Evolutionary conservation across 2,329 filamentous ascomycete genomes (phyloP).

Genomic region (Gnomoniopsis smithogilvyi): DNA sequence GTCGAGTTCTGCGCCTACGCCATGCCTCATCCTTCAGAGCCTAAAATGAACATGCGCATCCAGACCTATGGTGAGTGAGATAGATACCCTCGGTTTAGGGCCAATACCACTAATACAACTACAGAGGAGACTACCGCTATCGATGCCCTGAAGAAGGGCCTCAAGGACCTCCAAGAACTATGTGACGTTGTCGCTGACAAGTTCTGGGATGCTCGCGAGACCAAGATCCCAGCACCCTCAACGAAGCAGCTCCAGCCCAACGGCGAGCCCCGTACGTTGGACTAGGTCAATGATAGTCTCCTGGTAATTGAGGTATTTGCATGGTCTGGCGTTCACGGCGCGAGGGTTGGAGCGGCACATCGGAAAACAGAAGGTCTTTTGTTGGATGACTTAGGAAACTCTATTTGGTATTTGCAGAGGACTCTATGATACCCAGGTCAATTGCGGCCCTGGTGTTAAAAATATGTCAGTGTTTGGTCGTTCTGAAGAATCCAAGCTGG

Average conservation of each 20-base stretch:
- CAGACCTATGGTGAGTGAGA: conserved; percentile 84
- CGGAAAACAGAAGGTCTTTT: conserved; percentile 26
- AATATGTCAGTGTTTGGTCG: conserved; percentile 20
- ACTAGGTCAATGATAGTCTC: not conserved
- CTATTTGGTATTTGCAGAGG: conserved; percentile 31
- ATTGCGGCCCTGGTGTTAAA: conserved; percentile 49
- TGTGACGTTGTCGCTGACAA: conserved; percentile 94
- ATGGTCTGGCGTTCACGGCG: conserved; percentile 19
- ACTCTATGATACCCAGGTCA: conserved; percentile 34
- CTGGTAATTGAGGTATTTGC: not conserved
- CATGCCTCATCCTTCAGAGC: conserved; percentile 93
- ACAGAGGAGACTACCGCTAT: conserved; percentile 76
- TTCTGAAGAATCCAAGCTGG: not conserved
- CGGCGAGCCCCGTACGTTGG: conserved; percentile 15
- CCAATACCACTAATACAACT: not conserved
- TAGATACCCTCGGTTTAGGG: not conserved
- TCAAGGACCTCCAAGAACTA: conserved; percentile 83
- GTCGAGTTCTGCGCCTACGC: conserved; percentile 99
- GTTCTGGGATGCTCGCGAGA: conserved; percentile 67
- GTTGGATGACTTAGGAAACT: conserved; percentile 24
- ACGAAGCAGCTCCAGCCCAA: conserved; percentile 17
- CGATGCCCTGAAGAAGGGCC: conserved; percentile 84
- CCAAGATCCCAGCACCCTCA: conserved; percentile 15
- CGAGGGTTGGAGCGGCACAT: conserved; percentile 14
- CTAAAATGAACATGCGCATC: conserved; percentile 95